Conservation (phyloP, 306 rosid species). For the Pyrus pyrifolia region DNA sequence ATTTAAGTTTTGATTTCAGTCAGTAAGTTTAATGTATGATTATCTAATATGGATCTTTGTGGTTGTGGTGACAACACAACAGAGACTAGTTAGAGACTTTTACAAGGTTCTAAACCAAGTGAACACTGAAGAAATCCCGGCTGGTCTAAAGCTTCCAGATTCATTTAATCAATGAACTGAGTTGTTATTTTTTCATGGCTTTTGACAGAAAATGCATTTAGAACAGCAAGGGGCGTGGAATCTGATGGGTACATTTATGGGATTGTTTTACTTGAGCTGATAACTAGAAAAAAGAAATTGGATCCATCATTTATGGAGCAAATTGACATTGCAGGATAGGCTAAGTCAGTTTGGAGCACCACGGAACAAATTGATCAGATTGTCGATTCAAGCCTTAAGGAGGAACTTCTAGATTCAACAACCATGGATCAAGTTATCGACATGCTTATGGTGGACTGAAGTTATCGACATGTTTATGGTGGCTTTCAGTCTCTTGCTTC, state of each 20-base stretch:
- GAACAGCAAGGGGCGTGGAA: slow-evolving; percentile 37
- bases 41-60: slow-evolving; percentile 21
- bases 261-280: slow-evolving; percentile 67
- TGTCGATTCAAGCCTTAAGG: slow-evolving; percentile 43
- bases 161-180: slow-evolving; percentile 50
- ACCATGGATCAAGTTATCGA: slow-evolving; percentile 33
- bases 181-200: not conserved
- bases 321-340: slow-evolving; percentile 43
- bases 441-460: slow-evolving; percentile 29
- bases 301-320: slow-evolving; percentile 42
- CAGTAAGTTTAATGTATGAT: slow-evolving; percentile 2
- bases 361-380: slow-evolving; percentile 34
- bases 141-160: slow-evolving; percentile 67
- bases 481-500: too few species aligned
- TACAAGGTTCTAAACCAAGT: slow-evolving; percentile 81
- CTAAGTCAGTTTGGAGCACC: slow-evolving; percentile 38
- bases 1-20: not conserved
- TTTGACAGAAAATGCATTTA: slow-evolving; percentile 57
- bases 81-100: slow-evolving; percentile 83
- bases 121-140: slow-evolving; percentile 70
- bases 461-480: too few species aligned
- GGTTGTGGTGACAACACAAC: slow-evolving; percentile 35
- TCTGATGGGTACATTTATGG: slow-evolving; percentile 76
- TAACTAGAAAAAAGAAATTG: slow-evolving; percentile 55
- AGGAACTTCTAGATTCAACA: slow-evolving; percentile 33